phyloP scores from a whole-genome alignment of 192 early-diverging fungal species.

The Obelidium mucronatum region DNA sequence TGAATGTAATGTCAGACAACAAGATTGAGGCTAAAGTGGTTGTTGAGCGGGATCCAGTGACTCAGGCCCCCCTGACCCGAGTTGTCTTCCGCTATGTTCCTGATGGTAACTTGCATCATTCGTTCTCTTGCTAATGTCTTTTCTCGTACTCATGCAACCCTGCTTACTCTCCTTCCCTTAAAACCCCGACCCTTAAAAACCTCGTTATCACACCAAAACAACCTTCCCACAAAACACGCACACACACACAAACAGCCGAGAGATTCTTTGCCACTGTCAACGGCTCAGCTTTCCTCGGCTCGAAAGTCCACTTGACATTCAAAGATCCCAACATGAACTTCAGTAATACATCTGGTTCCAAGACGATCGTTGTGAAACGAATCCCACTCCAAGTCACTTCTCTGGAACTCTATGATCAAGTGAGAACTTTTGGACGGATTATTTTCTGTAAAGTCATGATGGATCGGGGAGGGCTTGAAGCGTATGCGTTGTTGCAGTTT shows the following conservation, averaged over 20 bases:
- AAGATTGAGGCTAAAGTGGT: constrained; percentile 56
- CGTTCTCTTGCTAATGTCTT: neutral
- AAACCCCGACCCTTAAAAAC: constrained; percentile 2
- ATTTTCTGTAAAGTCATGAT: constrained; percentile 62
- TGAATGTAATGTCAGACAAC: constrained; percentile 56
- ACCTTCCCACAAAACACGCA: neutral
- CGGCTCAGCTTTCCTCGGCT: constrained; percentile 56
- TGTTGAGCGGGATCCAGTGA: constrained; percentile 49
- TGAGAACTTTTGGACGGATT: constrained; percentile 53
- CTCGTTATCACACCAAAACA: neutral
- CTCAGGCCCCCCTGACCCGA: constrained; percentile 42
- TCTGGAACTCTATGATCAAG: constrained; percentile 51
- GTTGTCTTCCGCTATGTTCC: constrained; percentile 55
- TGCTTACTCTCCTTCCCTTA: neutral
- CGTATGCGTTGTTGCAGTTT: constrained; percentile 58
- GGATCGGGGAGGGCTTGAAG: constrained; percentile 53
- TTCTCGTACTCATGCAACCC: neutral
- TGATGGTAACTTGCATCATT: constrained; percentile 41
- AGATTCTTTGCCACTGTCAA: constrained; percentile 61
- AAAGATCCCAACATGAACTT: constrained; percentile 63
- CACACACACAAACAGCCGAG: constrained; percentile 39
- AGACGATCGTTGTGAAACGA: constrained; percentile 56
- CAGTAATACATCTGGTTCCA: constrained; percentile 57
- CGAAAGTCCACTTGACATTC: constrained; percentile 56
- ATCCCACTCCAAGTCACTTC: constrained; percentile 55